Percentiles rank a stretch among this genome's conserved stretches.
Evolutionary conservation across 352 stramenopile genomes (phyloP).

Genomic region (Phytopythium kandeliae): DNA sequence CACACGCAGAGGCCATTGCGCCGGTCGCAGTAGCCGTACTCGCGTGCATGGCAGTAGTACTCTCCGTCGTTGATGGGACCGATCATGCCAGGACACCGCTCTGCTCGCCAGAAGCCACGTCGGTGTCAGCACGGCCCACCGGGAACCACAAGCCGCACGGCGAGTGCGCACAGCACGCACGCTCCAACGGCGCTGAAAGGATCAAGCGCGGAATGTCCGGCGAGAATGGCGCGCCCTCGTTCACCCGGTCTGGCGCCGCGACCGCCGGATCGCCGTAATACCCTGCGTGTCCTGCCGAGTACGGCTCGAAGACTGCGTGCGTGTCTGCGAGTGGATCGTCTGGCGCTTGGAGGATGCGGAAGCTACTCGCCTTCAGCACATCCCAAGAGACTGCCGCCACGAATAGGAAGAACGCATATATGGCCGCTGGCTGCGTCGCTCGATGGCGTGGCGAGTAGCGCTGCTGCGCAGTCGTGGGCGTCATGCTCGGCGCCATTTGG

Average conservation of each 20-base stretch:
- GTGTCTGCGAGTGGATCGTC: slow-evolving; percentile 23
- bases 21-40: slow-evolving; percentile 94
- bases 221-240: slow-evolving; percentile 80
- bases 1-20: slow-evolving; percentile 92
- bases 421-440: slow-evolving; percentile 2
- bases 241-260: slow-evolving; percentile 58
- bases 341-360: slow-evolving; percentile 30
- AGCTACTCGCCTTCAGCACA: slow-evolving; percentile 8
- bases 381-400: neutral
- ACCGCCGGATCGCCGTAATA: slow-evolving; percentile 79
- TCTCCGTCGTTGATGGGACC: slow-evolving; percentile 84
- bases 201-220: slow-evolving; percentile 61
- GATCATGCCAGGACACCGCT: slow-evolving; percentile 77
- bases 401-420: slow-evolving; percentile 5
- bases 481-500: neutral
- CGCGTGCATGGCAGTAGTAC: slow-evolving; percentile 89
- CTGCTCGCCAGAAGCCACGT: slow-evolving; percentile 10
- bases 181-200: slow-evolving; percentile 30
- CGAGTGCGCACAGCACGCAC: slow-evolving; percentile 10
- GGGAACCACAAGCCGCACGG: slow-evolving; percentile 27
- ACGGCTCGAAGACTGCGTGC: slow-evolving; percentile 73
- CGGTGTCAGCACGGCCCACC: neutral
- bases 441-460: neutral
- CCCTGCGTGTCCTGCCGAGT: slow-evolving; percentile 72
- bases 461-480: neutral